Evolutionary conservation across 306 rosid species (phyloP), one percentile per base, ranked within the genome.

Genomic region (Rubus parviflorus): DNA sequence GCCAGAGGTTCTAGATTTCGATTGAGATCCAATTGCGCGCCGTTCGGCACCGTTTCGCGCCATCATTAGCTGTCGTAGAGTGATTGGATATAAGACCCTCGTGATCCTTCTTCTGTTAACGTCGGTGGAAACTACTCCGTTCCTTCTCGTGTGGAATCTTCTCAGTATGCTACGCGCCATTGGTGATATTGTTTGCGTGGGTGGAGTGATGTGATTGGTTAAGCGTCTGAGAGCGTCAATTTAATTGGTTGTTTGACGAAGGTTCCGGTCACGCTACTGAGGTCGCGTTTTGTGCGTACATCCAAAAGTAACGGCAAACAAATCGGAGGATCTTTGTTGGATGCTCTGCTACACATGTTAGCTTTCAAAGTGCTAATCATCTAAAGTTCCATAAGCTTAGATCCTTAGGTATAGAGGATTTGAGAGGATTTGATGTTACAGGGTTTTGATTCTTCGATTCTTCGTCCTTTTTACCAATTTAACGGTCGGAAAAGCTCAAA

Each of bases 121-220:
- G 91, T 88, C 86, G 84, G 84, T 85, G 87, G 8, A 62, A 53
- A 7, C 12, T n/a, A 53, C 52, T 52, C 80, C 83, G 83, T 80
- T 80, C 58, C 16, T 7, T 37, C 14, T 48, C 22, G 68, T 6
- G 56, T 11, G 43, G 72, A 67, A 77, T 58, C 16, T 80, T 51
- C 73, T 37, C 23, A 0, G 2, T 3, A 0, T 1, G 19, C 10
- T 10, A 78, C 77, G 68, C 56, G 48, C 82, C 54, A 12, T 8
- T 1, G 0, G 11, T 10, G 10, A 25, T 0, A 1, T 5, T 30
- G 1, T 1, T 0, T 6, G 7, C 2, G 57, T 17, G 19, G 19
- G 51, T 58, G 69, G 63, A 6, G 2, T 0, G 15, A 7, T 5
- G 1, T 60, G 23, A 35, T 9, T 70, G 16, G 25, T 3, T 23